Evolutionary conservation across 2,329 filamentous ascomycete species (phyloP), one percentile per base, ranked within the genome.

Genomic region (Stagonosporopsis vannaccii): DNA sequence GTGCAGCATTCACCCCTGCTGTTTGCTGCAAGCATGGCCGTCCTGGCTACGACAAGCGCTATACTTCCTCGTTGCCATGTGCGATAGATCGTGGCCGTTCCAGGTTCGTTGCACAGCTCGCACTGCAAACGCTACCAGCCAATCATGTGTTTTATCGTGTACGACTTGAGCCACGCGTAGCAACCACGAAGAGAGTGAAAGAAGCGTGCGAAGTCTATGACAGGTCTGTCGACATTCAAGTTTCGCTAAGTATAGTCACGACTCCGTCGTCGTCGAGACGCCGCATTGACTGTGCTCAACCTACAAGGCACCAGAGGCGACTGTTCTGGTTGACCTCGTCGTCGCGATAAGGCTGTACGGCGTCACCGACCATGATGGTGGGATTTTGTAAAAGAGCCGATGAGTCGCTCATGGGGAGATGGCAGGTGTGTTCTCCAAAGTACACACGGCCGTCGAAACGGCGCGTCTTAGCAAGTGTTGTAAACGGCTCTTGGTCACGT

Each of bases 381-480:
- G 75, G 70, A 57, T 72, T 69, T 51, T 75, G 75, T 41, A 59
- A 68, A 26, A 63, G 62, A 19, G 65, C 67, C 30, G 60, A 51
- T 39, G 50, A 54, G 20, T 68, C 62, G 22, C 60, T 56, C 55
- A 66, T 58, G 17, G 67, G 65, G 20, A 79, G 60, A 65, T 82
- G 73, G 56, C 79, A 79, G 32, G 82, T 81, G 77, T 99, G 94
- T 56, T 90, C 87, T 4, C 95, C 95, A 79, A 99, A 99, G 65
- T 90, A 90, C 2, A 97, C 89, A 75, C 92, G 92, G 1, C 92
- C 91, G 47, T 90, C 87, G 61, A 91, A 87, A 53, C 91, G 85
- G 64, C 95, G 85, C 11, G 91, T 96, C 80, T 96, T 97, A 1
- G 90, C 89, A 56, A 99, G 78, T 0, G 92, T 97, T 3, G 90